Evolutionary conservation across 2,329 filamentous ascomycete genomes (phyloP).

Genomic region (Chaetomium strumarium): DNA sequence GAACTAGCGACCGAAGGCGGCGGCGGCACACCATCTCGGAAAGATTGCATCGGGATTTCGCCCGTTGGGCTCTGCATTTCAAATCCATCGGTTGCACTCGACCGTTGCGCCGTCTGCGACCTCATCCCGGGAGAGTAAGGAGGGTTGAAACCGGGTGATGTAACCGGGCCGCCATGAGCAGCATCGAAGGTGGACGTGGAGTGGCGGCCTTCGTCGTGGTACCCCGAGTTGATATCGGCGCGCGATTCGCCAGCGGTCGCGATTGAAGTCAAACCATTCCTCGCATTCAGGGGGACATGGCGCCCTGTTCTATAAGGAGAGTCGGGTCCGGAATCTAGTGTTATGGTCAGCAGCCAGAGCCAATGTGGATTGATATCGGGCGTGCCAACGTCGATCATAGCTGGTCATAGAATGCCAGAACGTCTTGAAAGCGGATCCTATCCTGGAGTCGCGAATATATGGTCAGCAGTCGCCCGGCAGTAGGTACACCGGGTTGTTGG

Average conservation of each 20-base stretch:
- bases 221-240: constrained; percentile 72
- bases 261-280: constrained; percentile 75
- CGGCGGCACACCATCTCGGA: constrained; percentile 84
- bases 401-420: constrained; percentile 93
- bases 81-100: constrained; percentile 58
- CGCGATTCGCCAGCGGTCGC: constrained; percentile 87
- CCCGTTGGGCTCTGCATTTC: constrained; percentile 64
- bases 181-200: constrained; percentile 48
- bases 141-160: constrained; percentile 51
- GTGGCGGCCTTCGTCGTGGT: constrained; percentile 63
- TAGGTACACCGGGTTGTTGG: constrained; percentile 1
- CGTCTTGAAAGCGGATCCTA: constrained; percentile 70
- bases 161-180: constrained; percentile 55
- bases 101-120: constrained; percentile 64
- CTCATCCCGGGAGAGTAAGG: constrained; percentile 89
- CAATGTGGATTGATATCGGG: neutral
- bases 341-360: constrained; percentile 19
- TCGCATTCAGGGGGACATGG: constrained; percentile 74
- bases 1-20: constrained; percentile 83
- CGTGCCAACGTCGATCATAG: constrained; percentile 58
- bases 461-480: constrained; percentile 20
- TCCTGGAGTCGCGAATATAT: constrained; percentile 35
- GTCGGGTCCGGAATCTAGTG: constrained; percentile 79
- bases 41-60: constrained; percentile 95
- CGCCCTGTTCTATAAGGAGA: constrained; percentile 87